phyloP scores from a whole-genome alignment of 2,329 filamentous ascomycete genomes.

The Ascochyta koolunga region DNA sequence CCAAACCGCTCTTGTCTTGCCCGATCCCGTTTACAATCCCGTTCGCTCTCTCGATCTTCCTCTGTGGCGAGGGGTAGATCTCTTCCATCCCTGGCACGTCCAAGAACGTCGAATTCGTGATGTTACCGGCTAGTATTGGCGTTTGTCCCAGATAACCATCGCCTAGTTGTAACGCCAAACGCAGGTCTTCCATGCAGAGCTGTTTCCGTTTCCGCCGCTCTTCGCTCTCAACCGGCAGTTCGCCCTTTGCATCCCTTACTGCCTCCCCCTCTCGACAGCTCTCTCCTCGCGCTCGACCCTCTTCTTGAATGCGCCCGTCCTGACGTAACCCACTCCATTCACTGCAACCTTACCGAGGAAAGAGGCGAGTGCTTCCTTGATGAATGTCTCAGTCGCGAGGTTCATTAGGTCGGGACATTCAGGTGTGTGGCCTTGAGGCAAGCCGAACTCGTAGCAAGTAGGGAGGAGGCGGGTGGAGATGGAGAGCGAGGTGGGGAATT shows the following conservation, averaged over 20 bases:
- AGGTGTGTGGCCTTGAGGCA: conserved; percentile 59
- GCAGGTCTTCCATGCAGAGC: conserved; percentile 77
- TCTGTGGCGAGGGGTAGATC: conserved; percentile 12
- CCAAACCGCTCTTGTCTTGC: conserved; percentile 14
- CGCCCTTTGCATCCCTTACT: conserved; percentile 73
- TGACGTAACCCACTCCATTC: conserved; percentile 65
- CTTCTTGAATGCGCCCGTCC: conserved; percentile 77
- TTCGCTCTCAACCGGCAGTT: conserved; percentile 82
- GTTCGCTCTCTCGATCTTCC: conserved; percentile 4
- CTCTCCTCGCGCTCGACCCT: conserved; percentile 80
- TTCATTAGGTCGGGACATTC: conserved; percentile 66
- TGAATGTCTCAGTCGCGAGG: conserved; percentile 65
- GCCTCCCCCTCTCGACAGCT: conserved; percentile 75
- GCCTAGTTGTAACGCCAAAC: conserved; percentile 75
- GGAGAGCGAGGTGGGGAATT: conserved; percentile 65
- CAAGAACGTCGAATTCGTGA: conserved; percentile 70
- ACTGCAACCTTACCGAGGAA: conserved; percentile 61
- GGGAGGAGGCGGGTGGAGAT: conserved; percentile 66
- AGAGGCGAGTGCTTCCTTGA: conserved; percentile 65
- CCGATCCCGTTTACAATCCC: conserved; percentile 31
- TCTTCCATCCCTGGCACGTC: conserved; percentile 55
- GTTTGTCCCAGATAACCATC: conserved; percentile 79
- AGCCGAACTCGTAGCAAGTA: conserved; percentile 69
- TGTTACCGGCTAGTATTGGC: conserved; percentile 72
- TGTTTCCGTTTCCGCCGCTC: conserved; percentile 73